A percentile compares a stretch with the other conserved stretches of the same genome.
phyloP scores from a whole-genome alignment of 2,329 filamentous ascomycete species.

The Cladosporium sp. region DNA sequence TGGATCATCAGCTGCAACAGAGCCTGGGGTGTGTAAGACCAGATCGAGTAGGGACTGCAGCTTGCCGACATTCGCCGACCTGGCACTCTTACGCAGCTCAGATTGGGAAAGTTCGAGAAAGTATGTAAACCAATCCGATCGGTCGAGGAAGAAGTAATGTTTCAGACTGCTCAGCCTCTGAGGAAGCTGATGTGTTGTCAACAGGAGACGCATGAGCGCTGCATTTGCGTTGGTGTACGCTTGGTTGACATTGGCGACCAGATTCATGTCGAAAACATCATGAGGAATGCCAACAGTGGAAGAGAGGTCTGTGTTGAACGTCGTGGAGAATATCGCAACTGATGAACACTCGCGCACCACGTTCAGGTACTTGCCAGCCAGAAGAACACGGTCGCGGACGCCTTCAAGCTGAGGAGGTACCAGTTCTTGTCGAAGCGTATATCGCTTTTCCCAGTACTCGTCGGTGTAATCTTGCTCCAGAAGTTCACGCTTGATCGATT shows the following conservation, averaged over 20 bases:
- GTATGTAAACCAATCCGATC: constrained; percentile 97
- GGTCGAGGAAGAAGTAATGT: constrained; percentile 98
- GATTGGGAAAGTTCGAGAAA: constrained; percentile 90
- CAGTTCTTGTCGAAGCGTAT: constrained; percentile 88
- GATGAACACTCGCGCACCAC: constrained; percentile 82
- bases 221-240: constrained; percentile 96
- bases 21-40: constrained; percentile 93
- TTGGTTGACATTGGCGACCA: constrained; percentile 92
- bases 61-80: constrained; percentile 86
- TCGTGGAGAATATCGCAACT: constrained; percentile 73
- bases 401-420: constrained; percentile 88
- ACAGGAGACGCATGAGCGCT: constrained; percentile 82
- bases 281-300: constrained; percentile 87
- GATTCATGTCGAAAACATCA: constrained; percentile 87
- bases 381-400: constrained; percentile 89
- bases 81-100: constrained; percentile 81
- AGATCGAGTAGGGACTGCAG: constrained; percentile 94
- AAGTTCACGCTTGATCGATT: constrained; percentile 87
- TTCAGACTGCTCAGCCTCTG: constrained; percentile 87
- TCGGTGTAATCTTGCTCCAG: constrained; percentile 97
- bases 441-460: constrained; percentile 98
- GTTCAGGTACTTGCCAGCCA: constrained; percentile 97
- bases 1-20: constrained; percentile 87
- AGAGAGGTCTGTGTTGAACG: constrained; percentile 60
- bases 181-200: constrained; percentile 90